Evolutionary conservation across 257 asterid genomes (phyloP).

Genomic region (Solanum sitiens): DNA sequence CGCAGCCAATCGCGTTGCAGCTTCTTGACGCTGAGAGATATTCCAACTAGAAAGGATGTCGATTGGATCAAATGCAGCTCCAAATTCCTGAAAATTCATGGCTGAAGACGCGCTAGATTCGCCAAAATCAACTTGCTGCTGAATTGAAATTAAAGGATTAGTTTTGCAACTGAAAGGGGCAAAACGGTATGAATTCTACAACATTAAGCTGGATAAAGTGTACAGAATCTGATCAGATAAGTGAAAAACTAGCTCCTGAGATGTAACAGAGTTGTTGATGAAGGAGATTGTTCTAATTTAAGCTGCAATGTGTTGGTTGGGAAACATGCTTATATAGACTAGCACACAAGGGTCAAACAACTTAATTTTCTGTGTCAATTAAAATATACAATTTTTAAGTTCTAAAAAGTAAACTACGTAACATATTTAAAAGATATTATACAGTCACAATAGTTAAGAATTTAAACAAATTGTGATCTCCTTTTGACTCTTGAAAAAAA

Average conservation of each 20-base stretch:
- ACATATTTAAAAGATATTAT: not conserved
- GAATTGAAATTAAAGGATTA: not conserved
- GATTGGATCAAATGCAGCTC: slow-evolving; percentile 10
- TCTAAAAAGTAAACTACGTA: too few species aligned
- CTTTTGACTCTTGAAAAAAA: not conserved
- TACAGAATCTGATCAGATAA: not conserved
- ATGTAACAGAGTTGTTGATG: not conserved
- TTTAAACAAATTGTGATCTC: not conserved
- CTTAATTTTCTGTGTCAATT: not conserved
- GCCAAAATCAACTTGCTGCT: not conserved
- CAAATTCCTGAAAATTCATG: not conserved
- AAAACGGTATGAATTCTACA: not conserved
- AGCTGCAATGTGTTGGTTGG: not conserved
- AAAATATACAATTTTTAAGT: too few species aligned
- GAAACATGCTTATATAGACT: not conserved
- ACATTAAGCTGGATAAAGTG: not conserved
- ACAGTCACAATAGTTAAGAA: too few species aligned
- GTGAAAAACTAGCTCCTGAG: not conserved
- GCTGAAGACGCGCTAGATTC: not conserved
- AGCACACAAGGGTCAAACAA: too few species aligned
- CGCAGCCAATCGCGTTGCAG: not conserved
- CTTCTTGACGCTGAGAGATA: not conserved
- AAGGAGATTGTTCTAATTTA: not conserved
- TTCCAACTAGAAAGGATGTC: slow-evolving; percentile 4
- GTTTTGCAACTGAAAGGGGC: not conserved